Base-by-base conservation (phyloP, 106 monocot species). In the Dioscorea alata region DNA sequence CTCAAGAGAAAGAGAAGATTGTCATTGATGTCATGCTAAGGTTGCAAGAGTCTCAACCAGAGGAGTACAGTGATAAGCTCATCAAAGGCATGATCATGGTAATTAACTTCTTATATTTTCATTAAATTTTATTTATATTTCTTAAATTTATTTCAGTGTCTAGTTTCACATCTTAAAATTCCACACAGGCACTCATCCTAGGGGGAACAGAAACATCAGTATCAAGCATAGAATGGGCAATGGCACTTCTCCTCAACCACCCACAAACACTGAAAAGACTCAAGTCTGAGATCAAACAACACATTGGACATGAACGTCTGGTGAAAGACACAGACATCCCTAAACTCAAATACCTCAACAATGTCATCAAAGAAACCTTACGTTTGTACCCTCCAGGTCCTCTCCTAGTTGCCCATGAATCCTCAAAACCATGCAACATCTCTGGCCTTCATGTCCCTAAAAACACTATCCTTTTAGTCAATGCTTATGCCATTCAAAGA, bases 381-480 rank as follows among this genome's bases (percentile, higher is more conserved):
- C 35, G 74, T 1, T 7, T 67, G 28, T 49, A 59, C 54, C 74
- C 74, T 9, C 58, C 34, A 23, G 74, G 5, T 12, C 73, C 73
- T 17, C 23, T 73, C 22, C 32, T 73, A 4, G 0, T 73, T 2
- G 65, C 73, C 10, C 64, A 65, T 23, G 34, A 56, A 25, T 21
- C 53, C 5, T 12, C 19, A 13, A 56, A 65, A 9, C 25, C 60
- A 2, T 69, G 68, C 60, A 50, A 12, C 9, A 51, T 75, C 2
- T 61, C 68, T 34, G 75, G 75, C 33, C 62, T 16, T 13, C 62
- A 31, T 28, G 9, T 14, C 69, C 8, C 52, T 67, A 0, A 8
- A 12, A 61, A 68, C 6, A 75, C 75, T 6, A 75, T 68, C 50
- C 61, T 69, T 3, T n/a, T 75, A 15, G 62, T 75, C 25, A 75